These are phyloP conservation scores for Curvularia eragrostidis DNA, from an alignment of 2,329 filamentous ascomycete species.

Conservation along the genomic window DNA sequence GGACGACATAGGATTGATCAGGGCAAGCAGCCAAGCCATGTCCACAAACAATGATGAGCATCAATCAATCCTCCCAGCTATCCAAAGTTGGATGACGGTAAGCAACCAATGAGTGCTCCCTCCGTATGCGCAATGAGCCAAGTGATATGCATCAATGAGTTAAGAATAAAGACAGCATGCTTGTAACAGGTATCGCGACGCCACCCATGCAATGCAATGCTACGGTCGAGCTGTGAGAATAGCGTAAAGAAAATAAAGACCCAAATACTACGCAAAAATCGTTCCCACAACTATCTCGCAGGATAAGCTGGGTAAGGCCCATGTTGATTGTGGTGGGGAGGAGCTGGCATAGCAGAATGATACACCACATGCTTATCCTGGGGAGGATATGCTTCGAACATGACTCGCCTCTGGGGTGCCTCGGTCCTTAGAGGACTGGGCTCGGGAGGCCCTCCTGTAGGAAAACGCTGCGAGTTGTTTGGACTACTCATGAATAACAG, in stretches of 20 bases:
- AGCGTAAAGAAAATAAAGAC: slow-evolving; percentile 8
- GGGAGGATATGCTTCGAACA: slow-evolving; percentile 45
- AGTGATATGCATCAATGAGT: slow-evolving; percentile 6
- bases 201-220: slow-evolving; percentile 41
- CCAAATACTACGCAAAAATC: neutral
- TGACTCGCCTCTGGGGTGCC: slow-evolving; percentile 43
- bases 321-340: slow-evolving; percentile 33
- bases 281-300: slow-evolving; percentile 27
- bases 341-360: slow-evolving; percentile 31
- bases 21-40: neutral
- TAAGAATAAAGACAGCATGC: slow-evolving; percentile 4
- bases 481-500: slow-evolving; percentile 83
- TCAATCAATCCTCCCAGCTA: slow-evolving; percentile 1
- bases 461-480: slow-evolving; percentile 63
- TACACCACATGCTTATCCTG: slow-evolving; percentile 34
- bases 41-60: slow-evolving; percentile 1
- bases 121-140: neutral
- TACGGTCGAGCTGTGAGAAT: slow-evolving; percentile 28
- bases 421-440: slow-evolving; percentile 43
- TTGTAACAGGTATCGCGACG: slow-evolving; percentile 42
- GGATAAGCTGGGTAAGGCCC: slow-evolving; percentile 38
- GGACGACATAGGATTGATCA: neutral
- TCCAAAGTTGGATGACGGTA: neutral
- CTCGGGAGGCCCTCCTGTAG: slow-evolving; percentile 34
- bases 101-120: neutral